Base-by-base conservation (phyloP, 805 yeast genomes). In the Metschnikowia rubicola region DNA sequence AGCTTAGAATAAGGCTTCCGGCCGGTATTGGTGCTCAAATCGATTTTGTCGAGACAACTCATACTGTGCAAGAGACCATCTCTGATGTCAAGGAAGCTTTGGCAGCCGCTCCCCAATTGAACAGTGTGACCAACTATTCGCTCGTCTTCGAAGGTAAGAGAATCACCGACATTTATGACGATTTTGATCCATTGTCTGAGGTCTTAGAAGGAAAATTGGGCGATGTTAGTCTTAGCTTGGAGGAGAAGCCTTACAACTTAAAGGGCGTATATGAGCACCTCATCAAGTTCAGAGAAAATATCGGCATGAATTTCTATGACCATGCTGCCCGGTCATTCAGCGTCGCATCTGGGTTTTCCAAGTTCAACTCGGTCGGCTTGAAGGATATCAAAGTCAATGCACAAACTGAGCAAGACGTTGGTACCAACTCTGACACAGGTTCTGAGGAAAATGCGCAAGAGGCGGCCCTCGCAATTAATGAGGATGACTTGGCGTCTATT, bases 181-280 rank as follows among this genome's bases (percentile, higher is more conserved):
- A 66, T 19, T 52, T 66, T 30, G 51, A 57, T 17, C 46, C 67
- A 13, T 63, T 68, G 45, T 56, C 52, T 8, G 63, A 61, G 9
- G 59, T 63, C 12, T 43, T 63, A 26, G 47, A 41, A 36, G 36
- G 58, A 8, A 62, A 60, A 4, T 48, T 61, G 9, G 58, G 58
- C 13, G 59, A 59, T 19, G 56, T 80, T n/a, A 53, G 61, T 1
- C 61, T 87, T 41, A 65, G 62, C 13, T 62, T 87, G 51, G 73
- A 66, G 34, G 79, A 79, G 47, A 76, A 73, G 44, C 71, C 83
- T 1, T 88, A 88, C 70, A 81, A 75, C 48, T 83, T 79, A 61
- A 71, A 76, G 37, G 69, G 75, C 30, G 83, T 86, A 29, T 70
- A 80, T 50, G 78, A 77, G 28, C 96, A 89, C 63, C 62, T 88